Percentiles rank a stretch among this genome's conserved stretches.
phyloP scores from a whole-genome alignment of 495 filamentous ascomycete genomes.

The Acidomyces sp. region DNA sequence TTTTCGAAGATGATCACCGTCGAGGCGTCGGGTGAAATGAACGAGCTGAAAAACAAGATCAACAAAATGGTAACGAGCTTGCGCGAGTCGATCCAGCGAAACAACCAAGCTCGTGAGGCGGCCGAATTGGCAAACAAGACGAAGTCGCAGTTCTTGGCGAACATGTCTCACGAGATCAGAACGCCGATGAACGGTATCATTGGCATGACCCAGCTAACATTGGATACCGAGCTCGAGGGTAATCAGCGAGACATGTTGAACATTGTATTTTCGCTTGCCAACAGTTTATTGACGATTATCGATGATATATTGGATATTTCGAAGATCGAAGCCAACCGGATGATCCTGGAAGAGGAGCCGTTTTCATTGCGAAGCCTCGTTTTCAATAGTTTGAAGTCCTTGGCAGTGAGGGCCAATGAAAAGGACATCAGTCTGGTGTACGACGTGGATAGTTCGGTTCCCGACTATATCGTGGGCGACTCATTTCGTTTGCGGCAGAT shows the following conservation, averaged over 20 bases:
- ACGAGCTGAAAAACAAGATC: slow-evolving; percentile 97
- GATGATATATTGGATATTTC: slow-evolving; percentile 98
- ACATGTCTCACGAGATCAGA: slow-evolving; percentile 98
- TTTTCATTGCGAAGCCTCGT: slow-evolving; percentile 92
- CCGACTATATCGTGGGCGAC: slow-evolving; percentile 93
- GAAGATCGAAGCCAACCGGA: slow-evolving; percentile 98
- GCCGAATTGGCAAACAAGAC: slow-evolving; percentile 96
- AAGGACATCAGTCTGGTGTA: slow-evolving; percentile 90
- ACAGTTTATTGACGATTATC: slow-evolving; percentile 95
- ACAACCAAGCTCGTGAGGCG: slow-evolving; percentile 90
- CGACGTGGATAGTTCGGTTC: slow-evolving; percentile 83
- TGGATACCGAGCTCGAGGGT: slow-evolving; percentile 88
- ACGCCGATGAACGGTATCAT: slow-evolving; percentile 87
- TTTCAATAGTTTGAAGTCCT: slow-evolving; percentile 93
- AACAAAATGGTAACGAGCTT: slow-evolving; percentile 98
- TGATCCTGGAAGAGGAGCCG: slow-evolving; percentile 97
- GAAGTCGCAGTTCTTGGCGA: slow-evolving; percentile 96
- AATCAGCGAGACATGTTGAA: slow-evolving; percentile 98
- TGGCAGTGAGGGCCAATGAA: slow-evolving; percentile 96
- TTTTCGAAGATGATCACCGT: slow-evolving; percentile 97
- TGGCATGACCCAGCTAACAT: slow-evolving; percentile 90
- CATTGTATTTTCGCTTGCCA: slow-evolving; percentile 93
- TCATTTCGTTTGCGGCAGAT: slow-evolving; percentile 95
- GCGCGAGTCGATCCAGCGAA: slow-evolving; percentile 90
- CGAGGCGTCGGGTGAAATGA: slow-evolving; percentile 97